These are phyloP conservation scores for Ricinus communis DNA, from an alignment of 345 rosid species.

Conservation along the genomic window DNA sequence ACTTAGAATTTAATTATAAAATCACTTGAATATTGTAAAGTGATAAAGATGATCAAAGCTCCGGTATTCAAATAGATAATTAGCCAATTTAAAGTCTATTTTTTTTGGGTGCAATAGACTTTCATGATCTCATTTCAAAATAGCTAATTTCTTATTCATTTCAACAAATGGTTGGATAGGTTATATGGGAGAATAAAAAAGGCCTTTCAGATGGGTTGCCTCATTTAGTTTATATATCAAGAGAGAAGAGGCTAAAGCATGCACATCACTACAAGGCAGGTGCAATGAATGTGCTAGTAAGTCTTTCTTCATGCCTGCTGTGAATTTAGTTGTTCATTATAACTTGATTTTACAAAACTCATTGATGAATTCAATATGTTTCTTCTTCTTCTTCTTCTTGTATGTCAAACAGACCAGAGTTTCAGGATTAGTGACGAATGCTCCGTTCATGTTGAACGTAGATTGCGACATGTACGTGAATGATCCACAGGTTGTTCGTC, in stretches of 20 bases:
- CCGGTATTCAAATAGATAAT: too few relatives aligned
- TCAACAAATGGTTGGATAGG: constrained; percentile 25
- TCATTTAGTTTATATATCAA: constrained; percentile 55
- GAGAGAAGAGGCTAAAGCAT: constrained; percentile 59
- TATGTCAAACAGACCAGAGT: constrained; percentile 44
- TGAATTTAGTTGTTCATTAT: too few relatives aligned
- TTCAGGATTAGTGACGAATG: constrained; percentile 71
- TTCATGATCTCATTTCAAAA: too few relatives aligned
- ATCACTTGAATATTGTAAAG: too few relatives aligned
- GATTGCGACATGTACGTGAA: constrained; percentile 75
- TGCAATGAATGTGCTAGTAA: constrained; percentile 76
- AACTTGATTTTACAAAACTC: too few relatives aligned
- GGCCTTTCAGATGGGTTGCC: constrained; percentile 42
- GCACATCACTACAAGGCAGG: constrained; percentile 70
- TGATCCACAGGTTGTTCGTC: constrained; percentile 46
- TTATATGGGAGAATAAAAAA: constrained; percentile 49
- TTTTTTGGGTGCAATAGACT: too few relatives aligned
- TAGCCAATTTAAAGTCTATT: too few relatives aligned
- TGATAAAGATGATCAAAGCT: too few relatives aligned
- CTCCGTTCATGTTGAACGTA: constrained; percentile 71
- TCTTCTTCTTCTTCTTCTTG: too few relatives aligned
- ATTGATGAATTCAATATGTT: too few relatives aligned
- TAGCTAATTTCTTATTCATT: too few relatives aligned
- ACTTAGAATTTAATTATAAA: too few relatives aligned
- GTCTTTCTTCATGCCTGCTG: constrained; percentile 1